These are phyloP conservation scores for Pyrenochaeta sp. DNA, from an alignment of 2,329 filamentous ascomycete species.

Conservation along the genomic window DNA sequence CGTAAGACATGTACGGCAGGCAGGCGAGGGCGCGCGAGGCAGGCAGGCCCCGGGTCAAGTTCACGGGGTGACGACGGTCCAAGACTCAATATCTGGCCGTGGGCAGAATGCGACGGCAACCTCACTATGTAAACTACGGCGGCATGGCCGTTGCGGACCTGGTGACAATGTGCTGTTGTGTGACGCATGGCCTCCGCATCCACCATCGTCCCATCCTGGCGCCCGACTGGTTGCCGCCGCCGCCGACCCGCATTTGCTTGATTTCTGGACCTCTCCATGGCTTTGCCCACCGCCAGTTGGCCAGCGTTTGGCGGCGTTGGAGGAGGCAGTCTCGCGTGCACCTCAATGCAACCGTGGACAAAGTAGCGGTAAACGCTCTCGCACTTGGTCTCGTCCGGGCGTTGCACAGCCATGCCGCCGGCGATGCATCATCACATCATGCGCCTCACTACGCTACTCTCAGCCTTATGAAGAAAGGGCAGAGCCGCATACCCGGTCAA, in stretches of 20 bases:
- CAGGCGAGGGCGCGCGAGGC: constrained; percentile 14
- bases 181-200: constrained; percentile 15
- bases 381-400: constrained; percentile 1
- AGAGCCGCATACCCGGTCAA: constrained; percentile 10
- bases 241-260: constrained; percentile 13
- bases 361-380: constrained; percentile 14
- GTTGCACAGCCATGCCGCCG: constrained; percentile 7
- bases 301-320: background rate
- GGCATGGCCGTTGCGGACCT: constrained; percentile 14
- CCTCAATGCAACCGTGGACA: constrained; percentile 2
- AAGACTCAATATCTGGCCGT: too few species aligned
- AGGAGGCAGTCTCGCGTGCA: background rate
- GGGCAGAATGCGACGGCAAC: too few species aligned
- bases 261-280: constrained; percentile 2
- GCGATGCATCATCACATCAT: constrained; percentile 1
- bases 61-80: too few species aligned
- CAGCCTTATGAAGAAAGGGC: background rate
- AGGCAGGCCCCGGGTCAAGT: too few species aligned
- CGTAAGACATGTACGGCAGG: constrained; percentile 27
- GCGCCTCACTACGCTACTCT: constrained; percentile 1
- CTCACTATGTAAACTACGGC: too few species aligned
- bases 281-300: constrained; percentile 17
- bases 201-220: background rate
- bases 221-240: too few species aligned
- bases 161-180: constrained; percentile 13